Conservation (phyloP, 305 asterid genomes). For the Fraxinus baroniana region DNA sequence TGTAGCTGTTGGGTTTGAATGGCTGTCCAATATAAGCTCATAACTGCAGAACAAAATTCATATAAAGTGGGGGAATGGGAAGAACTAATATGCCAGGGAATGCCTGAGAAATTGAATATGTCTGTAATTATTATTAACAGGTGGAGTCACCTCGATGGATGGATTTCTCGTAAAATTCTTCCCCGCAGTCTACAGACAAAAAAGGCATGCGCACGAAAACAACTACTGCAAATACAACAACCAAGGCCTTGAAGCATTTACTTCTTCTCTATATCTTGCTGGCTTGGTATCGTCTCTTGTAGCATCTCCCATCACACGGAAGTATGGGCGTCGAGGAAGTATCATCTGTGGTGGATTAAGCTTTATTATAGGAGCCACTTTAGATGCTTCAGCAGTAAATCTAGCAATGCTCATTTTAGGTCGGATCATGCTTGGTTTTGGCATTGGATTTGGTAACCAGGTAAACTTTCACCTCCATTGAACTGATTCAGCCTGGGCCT, state of each 20-base stretch:
- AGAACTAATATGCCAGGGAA: background rate
- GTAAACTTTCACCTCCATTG: conserved; percentile 24
- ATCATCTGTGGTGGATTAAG: conserved; percentile 81
- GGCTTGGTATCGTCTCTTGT: conserved; percentile 68
- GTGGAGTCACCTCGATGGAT: conserved; percentile 96
- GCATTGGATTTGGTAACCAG: conserved; percentile 97
- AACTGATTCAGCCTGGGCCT: background rate
- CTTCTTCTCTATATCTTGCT: conserved; percentile 85
- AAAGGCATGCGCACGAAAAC: conserved; percentile 65
- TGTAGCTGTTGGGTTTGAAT: background rate
- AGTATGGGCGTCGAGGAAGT: conserved; percentile 70
- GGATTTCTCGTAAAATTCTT: conserved; percentile 74
- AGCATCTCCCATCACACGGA: conserved; percentile 76
- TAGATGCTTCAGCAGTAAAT: conserved; percentile 68
- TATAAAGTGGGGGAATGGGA: background rate
- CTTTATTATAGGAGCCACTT: conserved; percentile 69
- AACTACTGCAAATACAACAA: conserved; percentile 92
- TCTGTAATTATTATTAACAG: conserved; percentile 33
- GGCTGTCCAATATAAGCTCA: background rate
- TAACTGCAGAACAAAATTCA: background rate
- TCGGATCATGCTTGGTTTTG: conserved; percentile 84
- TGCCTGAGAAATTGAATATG: background rate
- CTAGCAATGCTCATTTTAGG: conserved; percentile 78
- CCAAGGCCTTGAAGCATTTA: conserved; percentile 77
- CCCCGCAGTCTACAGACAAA: conserved; percentile 54